Percentiles rank a stretch among this genome's conserved stretches.
Conservation (phyloP, 352 stramenopile species). For the Elongisporangium prolatum region DNA sequence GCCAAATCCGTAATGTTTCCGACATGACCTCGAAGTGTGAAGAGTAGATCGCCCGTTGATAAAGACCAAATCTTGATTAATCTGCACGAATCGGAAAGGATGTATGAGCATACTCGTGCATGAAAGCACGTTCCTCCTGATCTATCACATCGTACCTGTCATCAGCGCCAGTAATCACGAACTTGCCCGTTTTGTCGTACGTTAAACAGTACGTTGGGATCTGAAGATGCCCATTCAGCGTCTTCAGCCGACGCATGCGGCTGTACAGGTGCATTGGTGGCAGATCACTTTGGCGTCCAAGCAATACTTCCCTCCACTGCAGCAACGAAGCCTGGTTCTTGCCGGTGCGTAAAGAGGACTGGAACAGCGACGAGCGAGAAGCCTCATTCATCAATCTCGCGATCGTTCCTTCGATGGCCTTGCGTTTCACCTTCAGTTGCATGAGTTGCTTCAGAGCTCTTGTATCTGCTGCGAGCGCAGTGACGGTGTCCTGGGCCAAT, state of each 20-base stretch:
- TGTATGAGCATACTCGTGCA: conserved; percentile 5
- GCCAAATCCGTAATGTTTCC: conserved; percentile 89
- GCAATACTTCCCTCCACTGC: conserved; percentile 36
- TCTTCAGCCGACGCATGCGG: conserved; percentile 74
- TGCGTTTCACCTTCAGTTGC: conserved; percentile 48
- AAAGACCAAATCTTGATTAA: conserved; percentile 97
- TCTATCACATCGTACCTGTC: conserved; percentile 62
- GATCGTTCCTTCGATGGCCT: conserved; percentile 25
- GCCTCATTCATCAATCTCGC: conserved; percentile 30
- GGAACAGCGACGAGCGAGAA: conserved; percentile 35
- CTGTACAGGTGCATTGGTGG: conserved; percentile 71
- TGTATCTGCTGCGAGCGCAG: conserved; percentile 59
- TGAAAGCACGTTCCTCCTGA: conserved; percentile 1
- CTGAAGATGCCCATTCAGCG: conserved; percentile 90
- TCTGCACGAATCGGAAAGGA: conserved; percentile 24
- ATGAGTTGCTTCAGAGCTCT: conserved; percentile 72
- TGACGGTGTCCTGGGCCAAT: conserved; percentile 26
- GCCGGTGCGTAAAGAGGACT: conserved; percentile 37
- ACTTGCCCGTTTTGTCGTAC: conserved; percentile 94
- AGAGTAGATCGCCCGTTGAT: conserved; percentile 70
- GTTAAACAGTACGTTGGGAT: conserved; percentile 95
- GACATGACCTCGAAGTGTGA: conserved; percentile 81
- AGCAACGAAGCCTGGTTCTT: conserved; percentile 58
- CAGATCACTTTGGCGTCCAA: conserved; percentile 16
- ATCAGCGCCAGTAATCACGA: conserved; percentile 96